Evolutionary conservation across 148 eudicot genomes (phyloP), one percentile per base, ranked within the genome.

Genomic region (Chenopodium quinoa): DNA sequence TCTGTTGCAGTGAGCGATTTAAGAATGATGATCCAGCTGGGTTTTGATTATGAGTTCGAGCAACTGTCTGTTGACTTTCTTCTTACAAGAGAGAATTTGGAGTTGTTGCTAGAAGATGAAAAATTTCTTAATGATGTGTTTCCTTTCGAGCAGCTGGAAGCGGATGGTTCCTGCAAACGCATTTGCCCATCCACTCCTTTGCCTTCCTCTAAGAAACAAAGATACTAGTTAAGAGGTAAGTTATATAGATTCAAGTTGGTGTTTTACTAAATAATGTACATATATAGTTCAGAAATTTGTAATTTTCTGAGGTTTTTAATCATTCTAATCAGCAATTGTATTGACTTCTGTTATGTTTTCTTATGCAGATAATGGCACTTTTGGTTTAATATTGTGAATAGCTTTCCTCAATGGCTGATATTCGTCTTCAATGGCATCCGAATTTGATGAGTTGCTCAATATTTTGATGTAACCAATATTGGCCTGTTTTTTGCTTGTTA

Each of bases 11-110:
- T 60, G 54, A 63, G 25, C 27, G 77, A 73, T 25, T 77, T 80
- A 32, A 10, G 76, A 17, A 72, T 72, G 34, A 40, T 72, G 20
- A 73, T 80, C 46, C 82, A 80, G 71, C 77, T 80, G 37, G 82
- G 77, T 2, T 65, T 72, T 40, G 44, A 37, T 17, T 72, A 72
- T 16, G 77, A 80, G 8, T 80, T 80, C 29, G 58, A 72, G 60
- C 9, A 73, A 31, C 27, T 46, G 62, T 74, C 77, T 46, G 77
- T 73, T 27, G 82, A 80, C 9, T 60, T 72, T 80, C 77, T 80
- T 8, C 71, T 80, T 62, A 72, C 46, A 7, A 80, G 82, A 22
- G 82, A 73, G 67, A 79, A 71, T 68, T 58, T 71, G 76, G 76
- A 79, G 69, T 32, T 73, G 14, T 40, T 62, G 17, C 40, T 5